Evolutionary conservation across 2,329 filamentous ascomycete species (phyloP), one percentile per base, ranked within the genome.

Genomic region (Elsinoe ampelina): DNA sequence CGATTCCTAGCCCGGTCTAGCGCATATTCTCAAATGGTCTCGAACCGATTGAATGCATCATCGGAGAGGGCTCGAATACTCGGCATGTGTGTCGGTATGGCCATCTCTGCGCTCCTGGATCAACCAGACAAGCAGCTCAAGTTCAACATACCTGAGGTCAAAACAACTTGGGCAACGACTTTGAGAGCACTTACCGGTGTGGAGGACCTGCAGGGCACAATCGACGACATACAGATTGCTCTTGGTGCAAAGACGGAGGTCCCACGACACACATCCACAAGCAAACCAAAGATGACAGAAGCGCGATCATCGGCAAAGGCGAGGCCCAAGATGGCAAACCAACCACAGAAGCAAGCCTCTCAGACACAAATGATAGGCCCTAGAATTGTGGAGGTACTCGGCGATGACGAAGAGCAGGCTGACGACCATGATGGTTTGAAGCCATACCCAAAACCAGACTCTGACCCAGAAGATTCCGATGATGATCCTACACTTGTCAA

Each of bases 401-500:
- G 45, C 0, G 78, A 80, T 1, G 72, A 77, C 6, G 74, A 77
- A 32, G 74, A 78, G 32, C 81, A 85, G 13, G 86, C 87, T 59
- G 17, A 2, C 13, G 26, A 22, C 15, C 12, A 11, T 13, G 34
- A 22, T 34, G 48, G 10, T 8, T 74, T 97, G 1, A 75, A 82
- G 2, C 81, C 88, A 0, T 95, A 96, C 63, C 80, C 81, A 12
- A 96, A 95, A 68, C 89, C 89, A 0, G 88, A 89, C 65, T 90
- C 87, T 1, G 93, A 98, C 63, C 80, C 83, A 0, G 89, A 95
- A 67, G 93, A 98, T 67, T 92, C 89, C 0, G 90, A 96, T 58
- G 91, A 96, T 36, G 95, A 98, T 64, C 85, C 93, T 4, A 95
- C 90, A 0, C 75, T 95, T 15, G 80, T 97, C 48, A 85, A 87